These are phyloP conservation scores for Globisporangium spinosum DNA, from an alignment of 352 stramenopile genomes.

Conservation along the genomic window DNA sequence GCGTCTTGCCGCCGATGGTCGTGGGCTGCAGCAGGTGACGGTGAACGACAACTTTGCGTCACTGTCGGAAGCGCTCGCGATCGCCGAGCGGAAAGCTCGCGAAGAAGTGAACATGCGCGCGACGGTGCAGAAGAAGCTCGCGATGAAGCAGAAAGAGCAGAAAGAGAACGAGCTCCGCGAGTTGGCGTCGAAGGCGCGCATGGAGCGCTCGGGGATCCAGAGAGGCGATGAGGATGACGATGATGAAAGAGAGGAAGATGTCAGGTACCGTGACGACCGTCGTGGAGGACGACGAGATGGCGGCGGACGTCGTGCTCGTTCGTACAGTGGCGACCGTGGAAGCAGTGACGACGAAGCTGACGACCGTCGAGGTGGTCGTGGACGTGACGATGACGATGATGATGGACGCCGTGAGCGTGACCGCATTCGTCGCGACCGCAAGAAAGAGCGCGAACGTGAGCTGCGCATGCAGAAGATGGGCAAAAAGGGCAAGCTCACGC, in stretches of 20 bases:
- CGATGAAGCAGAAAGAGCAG: constrained; percentile 92
- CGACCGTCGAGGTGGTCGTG: constrained; percentile 52
- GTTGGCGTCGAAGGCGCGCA: constrained; percentile 90
- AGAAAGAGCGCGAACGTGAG: constrained; percentile 94
- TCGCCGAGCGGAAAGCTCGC: constrained; percentile 95
- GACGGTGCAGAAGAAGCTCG: constrained; percentile 83
- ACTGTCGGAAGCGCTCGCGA: constrained; percentile 95
- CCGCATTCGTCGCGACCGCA: constrained; percentile 89
- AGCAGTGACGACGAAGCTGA: constrained; percentile 18
- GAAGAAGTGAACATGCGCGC: constrained; percentile 96
- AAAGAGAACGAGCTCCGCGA: constrained; percentile 96
- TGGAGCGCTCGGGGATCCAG: constrained; percentile 86
- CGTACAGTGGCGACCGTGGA: constrained; percentile 13
- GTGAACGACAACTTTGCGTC: constrained; percentile 99
- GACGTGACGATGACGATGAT: constrained; percentile 68
- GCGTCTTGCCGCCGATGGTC: constrained; percentile 96
- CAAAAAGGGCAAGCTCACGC: constrained; percentile 88
- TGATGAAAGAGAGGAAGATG: constrained; percentile 29
- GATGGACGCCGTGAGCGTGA: constrained; percentile 50
- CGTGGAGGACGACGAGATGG: constrained; percentile 17
- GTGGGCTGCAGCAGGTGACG: constrained; percentile 92
- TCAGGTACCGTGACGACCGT: constrained; percentile 16
- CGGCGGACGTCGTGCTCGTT: constrained; percentile 9
- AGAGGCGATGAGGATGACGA: constrained; percentile 32
- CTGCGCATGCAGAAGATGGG: constrained; percentile 95